Percentiles rank a stretch among this genome's conserved stretches.
Evolutionary conservation across 2,329 filamentous ascomycete species (phyloP).

Genomic region (Massarina eburnea): DNA sequence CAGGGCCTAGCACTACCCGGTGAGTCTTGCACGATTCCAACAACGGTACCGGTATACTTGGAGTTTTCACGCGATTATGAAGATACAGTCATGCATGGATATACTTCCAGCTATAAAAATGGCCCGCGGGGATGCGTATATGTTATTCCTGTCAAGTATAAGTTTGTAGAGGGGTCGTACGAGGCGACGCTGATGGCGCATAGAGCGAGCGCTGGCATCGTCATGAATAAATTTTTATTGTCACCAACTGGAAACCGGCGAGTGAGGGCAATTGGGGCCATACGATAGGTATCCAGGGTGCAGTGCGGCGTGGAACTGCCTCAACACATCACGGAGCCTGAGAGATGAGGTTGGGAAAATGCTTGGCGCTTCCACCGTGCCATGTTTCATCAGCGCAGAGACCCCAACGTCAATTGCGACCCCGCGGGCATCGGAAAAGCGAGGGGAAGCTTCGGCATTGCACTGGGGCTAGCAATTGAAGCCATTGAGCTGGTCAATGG

Average conservation of each 20-base stretch:
- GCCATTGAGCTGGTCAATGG: constrained; percentile 28
- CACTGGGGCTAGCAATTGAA: constrained; percentile 21
- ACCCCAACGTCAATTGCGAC: constrained; percentile 23
- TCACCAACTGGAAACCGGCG: neutral
- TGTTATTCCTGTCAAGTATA: no score
- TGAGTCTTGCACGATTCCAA: no score
- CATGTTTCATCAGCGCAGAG: constrained; percentile 22
- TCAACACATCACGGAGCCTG: constrained; percentile 1
- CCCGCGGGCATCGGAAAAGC: constrained; percentile 16
- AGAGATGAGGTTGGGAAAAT: constrained; percentile 29
- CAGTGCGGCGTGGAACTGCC: constrained; percentile 8
- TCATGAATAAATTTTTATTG: no score
- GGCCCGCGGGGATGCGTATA: no score
- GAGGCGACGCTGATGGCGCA: neutral
- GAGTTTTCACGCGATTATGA: neutral
- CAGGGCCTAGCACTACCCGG: no score
- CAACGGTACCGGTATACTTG: no score
- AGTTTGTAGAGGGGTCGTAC: no score
- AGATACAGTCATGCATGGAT: neutral
- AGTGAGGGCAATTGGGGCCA: constrained; percentile 6
- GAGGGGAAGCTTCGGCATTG: constrained; percentile 21
- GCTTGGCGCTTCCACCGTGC: constrained; percentile 33
- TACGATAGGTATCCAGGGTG: neutral
- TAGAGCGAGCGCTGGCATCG: no score
- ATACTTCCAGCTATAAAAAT: neutral